Evolutionary conservation across 2,329 filamentous ascomycete species (phyloP), one percentile per base, ranked within the genome.

Genomic region (Atkinsonella texensis): DNA sequence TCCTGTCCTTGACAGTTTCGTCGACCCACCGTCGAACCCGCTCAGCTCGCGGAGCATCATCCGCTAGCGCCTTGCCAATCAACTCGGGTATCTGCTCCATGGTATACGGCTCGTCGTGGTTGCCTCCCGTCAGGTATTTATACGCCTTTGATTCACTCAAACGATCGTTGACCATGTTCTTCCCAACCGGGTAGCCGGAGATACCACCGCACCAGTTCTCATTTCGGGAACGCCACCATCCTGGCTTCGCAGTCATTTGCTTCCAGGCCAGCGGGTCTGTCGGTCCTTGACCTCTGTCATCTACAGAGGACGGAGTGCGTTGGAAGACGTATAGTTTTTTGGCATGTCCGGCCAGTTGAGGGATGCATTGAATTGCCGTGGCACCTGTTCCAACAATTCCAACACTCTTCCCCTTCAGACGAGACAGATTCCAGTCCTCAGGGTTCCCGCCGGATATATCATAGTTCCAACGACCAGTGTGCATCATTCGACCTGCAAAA

Each of bases 311-410:
- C 3, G 76, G 76, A 2, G 77, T 81, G 2, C 77, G 71, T 59
- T 81, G 77, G 58, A 81, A 70, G n/a, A 81, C 75, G 55, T 72
- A 76, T 2, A 80, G 58, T 40, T 78, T 64, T 46, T 74, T 71
- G 0, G 74, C 70, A 53, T 67, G 74, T 46, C 70, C 65, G 2
- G 70, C 74, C 1, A 79, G 59, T 17, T 65, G 58, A 38, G 35
- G 35, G 35, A 38, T 7, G 35, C 35, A 38, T 15, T 0, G 75
- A 72, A 77, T 64, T 0, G 68, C 70, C 0, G 73, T 76, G 1
- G 74, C 72, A 0, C 73, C 75, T 0, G 74, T 77, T 20, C 75
- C 76, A 32, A 79, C 62, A 47, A 78, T 65, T 3, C 68, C 75
- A 1, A 78, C 72, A 2, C 63, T 60, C 61, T 74, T 73, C 11